Base-by-base conservation (phyloP, 176 grass and related monocot genomes). In the Musa acuminata region DNA sequence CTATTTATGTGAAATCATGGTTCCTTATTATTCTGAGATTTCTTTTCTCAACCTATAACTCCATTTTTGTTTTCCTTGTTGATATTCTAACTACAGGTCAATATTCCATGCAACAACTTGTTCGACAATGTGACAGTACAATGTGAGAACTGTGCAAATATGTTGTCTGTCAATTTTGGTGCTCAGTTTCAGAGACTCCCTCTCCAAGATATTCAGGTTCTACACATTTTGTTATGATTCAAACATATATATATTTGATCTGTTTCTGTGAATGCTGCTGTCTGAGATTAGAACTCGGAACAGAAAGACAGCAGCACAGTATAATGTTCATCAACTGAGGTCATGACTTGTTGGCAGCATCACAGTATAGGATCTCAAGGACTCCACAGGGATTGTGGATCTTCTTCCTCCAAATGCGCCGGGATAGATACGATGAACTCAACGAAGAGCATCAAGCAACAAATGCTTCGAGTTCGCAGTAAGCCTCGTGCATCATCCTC, bases 161-260 rank as follows among this genome's bases (percentile, higher is more conserved):
- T 91, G 73, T 67, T 91, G 64, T 85, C 89, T 19, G 89, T 91
- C 51, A 83, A 87, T 73, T 64, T 91, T 73, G 77, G 85, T 78
- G 80, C 82, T 71, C 29, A 83, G 22, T 52, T 75, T 27, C 85
- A 87, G 63, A 75, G 81, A 67, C 73, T 77, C 23, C 85, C 88
- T 25, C 53, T 77, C 52, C 82, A 87, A 77, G 78, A 80, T 62
- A 62, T 73, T 25, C 82, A 91, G 89, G 89, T 27, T 27, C 26
- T 27, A 87, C 14, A 55, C 21, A 81, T 59, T 21, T 19, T 60
- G n/a, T 6, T 60, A n/a, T 16, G n/a, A 19, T 60, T 17, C n/a
- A 8, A 60, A 17, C 13, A 19, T 20, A 17, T 19, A 60, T 20
- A 60, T 43, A 43, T 5, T 43, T 11, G 57, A 62, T 62, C 20